These are phyloP conservation scores for Tulasnella sp. DNA, from an alignment of 768 basidiomycete genomes.

Conservation along the genomic window DNA sequence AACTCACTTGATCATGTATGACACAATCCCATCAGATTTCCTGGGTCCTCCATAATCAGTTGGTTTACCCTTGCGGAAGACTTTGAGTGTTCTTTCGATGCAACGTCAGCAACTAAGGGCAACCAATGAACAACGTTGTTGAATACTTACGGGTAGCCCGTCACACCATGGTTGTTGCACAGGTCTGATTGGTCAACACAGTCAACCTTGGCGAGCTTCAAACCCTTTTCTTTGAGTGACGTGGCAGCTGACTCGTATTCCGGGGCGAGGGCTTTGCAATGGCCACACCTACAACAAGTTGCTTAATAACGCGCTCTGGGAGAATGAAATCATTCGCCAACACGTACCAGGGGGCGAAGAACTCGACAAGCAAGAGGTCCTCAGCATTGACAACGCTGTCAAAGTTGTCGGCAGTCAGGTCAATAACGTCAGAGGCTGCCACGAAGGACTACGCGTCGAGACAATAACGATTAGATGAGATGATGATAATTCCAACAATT, in stretches of 20 bases:
- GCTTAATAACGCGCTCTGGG: background rate
- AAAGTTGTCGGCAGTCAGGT: slow-evolving; percentile 57
- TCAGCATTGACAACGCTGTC: slow-evolving; percentile 50
- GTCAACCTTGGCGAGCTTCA: slow-evolving; percentile 92
- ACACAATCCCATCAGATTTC: slow-evolving; percentile 89
- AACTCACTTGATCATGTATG: slow-evolving; percentile 89
- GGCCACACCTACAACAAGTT: slow-evolving; percentile 55
- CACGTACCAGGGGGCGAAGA: slow-evolving; percentile 75
- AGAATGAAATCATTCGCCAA: background rate
- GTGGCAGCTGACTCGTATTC: slow-evolving; percentile 93
- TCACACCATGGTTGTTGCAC: slow-evolving; percentile 75
- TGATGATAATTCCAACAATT: background rate
- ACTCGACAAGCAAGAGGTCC: slow-evolving; percentile 79
- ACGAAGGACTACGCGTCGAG: background rate
- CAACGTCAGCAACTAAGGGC: background rate
- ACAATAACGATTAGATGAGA: background rate
- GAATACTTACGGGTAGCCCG: slow-evolving; percentile 78
- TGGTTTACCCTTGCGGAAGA: slow-evolving; percentile 74
- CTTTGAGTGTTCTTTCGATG: slow-evolving; percentile 62
- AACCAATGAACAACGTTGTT: background rate
- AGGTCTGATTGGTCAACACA: slow-evolving; percentile 90
- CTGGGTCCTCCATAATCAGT: slow-evolving; percentile 78
- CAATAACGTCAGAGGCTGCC: slow-evolving; percentile 65
- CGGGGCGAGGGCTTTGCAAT: slow-evolving; percentile 90
- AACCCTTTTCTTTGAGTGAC: slow-evolving; percentile 72